phyloP scores from a whole-genome alignment of 306 rosid genomes.

The Fagus sylvatica region DNA sequence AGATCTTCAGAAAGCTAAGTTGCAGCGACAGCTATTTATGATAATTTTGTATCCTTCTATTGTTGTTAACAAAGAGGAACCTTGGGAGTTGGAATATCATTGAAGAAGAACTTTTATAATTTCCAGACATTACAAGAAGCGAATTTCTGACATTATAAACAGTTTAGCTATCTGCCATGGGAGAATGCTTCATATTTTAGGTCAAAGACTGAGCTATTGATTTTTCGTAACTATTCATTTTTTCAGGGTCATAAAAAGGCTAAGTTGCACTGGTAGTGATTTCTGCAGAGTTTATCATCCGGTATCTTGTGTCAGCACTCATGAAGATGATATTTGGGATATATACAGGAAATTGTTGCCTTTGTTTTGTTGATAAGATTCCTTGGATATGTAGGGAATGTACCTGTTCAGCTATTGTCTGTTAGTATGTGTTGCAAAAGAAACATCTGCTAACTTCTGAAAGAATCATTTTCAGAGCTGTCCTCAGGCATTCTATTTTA shows the following conservation, averaged over 20 bases:
- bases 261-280: not conserved
- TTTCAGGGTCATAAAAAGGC: not conserved
- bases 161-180: not conserved
- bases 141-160: not conserved
- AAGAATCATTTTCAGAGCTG: constrained; percentile 8
- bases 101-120: not conserved
- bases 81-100: constrained; percentile 4
- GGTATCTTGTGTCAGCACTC: not conserved
- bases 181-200: too few relatives aligned
- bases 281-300: constrained; percentile 4
- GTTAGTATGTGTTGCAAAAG: not conserved
- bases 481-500: constrained; percentile 5
- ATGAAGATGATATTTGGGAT: not conserved
- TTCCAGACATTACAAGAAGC: not conserved
- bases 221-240: too few relatives aligned
- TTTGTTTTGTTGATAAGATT: not conserved
- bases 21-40: constrained; percentile 1
- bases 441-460: constrained; percentile 7
- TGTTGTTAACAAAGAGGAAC: constrained; percentile 28
- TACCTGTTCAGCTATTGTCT: not conserved
- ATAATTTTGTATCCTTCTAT: constrained; percentile 14
- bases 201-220: too few relatives aligned
- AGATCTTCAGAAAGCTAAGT: not conserved
- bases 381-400: not conserved
- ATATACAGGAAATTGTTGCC: not conserved